Base-by-base conservation (phyloP, 352 stramenopile genomes). In the Pythium diclinum region DNA sequence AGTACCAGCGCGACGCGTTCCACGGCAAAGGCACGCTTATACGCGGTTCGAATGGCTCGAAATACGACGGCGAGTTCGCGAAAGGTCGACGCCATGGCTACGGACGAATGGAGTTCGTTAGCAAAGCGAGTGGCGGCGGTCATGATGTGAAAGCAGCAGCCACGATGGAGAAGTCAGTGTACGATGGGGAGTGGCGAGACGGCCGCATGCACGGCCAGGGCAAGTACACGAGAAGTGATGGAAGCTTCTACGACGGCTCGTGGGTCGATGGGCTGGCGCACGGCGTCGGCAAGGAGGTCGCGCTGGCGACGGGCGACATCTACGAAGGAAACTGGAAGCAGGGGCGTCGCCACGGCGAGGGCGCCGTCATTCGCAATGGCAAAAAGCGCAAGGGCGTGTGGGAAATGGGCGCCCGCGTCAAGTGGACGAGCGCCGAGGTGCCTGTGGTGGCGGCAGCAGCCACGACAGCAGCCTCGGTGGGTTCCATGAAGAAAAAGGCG, bases 181-280 rank as follows among this genome's bases (percentile, higher is more conserved):
- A 91, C 46, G 79, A 88, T 3, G 83, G 83, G 0, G 40, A 71
- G n/a, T 91, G 83, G 83, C 72, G 71, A 14, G 69, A 89, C 46
- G 81, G 83, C 1, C 73, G 81, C 9, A 90, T 91, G 76, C 73
- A 88, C 36, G 83, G 83, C n/a, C 58, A 85, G 13, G 83, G 83
- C 54, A 87, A 81, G 38, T 90, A 89, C 65, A 84, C 73, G 13
- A 75, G 76, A 13, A 61, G 60, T 2, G 81, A 87, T 48, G 79
- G 79, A 16, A 79, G 76, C 25, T 89, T 86, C 65, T 90, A 90
- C 53, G 77, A 91, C 47, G 83, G 83, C 33, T 69, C 68, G 40
- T 90, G 83, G 83, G 59, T 81, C 23, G 71, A 91, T 25, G 83
- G 83, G 2, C 68, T 90, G 33, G 64, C 65, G 13, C 76, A 91